These are phyloP conservation scores for Cystofilobasidium capitatum DNA, from an alignment of 768 basidiomycete genomes.

Conservation along the genomic window DNA sequence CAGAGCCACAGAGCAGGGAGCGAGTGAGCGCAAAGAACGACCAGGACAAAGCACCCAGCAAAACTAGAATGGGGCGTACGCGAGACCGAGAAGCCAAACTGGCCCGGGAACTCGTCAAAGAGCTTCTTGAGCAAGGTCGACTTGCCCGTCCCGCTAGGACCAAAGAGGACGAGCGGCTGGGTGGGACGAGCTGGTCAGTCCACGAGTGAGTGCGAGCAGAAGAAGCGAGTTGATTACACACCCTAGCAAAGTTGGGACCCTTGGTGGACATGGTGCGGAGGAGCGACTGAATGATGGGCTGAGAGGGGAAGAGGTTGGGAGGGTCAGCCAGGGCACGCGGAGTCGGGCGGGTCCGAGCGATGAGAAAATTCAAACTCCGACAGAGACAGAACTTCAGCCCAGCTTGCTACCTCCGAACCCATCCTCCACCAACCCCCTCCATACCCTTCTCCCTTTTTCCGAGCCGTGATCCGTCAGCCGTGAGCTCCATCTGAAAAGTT, in stretches of 20 bases:
- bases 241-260: not conserved
- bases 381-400: too few relatives aligned
- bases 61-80: slow-evolving; percentile 50
- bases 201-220: not conserved
- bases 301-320: not conserved
- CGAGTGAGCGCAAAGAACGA: not conserved
- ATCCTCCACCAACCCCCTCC: not conserved
- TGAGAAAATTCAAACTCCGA: too few relatives aligned
- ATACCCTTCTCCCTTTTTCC: not conserved
- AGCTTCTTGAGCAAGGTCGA: slow-evolving; percentile 76
- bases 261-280: not conserved
- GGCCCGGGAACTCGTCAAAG: slow-evolving; percentile 67
- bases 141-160: slow-evolving; percentile 90
- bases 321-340: not conserved
- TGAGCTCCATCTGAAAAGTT: too few relatives aligned
- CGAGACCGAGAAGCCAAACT: slow-evolving; percentile 87
- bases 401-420: not conserved
- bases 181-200: not conserved
- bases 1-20: not conserved
- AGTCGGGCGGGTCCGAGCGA: too few relatives aligned
- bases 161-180: slow-evolving; percentile 70
- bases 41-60: not conserved
- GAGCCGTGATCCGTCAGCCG: slow-evolving; percentile 1
- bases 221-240: not conserved
- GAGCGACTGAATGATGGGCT: not conserved